Evolutionary conservation across 768 basidiomycete species (phyloP).

Genomic region (Boletus edulis): DNA sequence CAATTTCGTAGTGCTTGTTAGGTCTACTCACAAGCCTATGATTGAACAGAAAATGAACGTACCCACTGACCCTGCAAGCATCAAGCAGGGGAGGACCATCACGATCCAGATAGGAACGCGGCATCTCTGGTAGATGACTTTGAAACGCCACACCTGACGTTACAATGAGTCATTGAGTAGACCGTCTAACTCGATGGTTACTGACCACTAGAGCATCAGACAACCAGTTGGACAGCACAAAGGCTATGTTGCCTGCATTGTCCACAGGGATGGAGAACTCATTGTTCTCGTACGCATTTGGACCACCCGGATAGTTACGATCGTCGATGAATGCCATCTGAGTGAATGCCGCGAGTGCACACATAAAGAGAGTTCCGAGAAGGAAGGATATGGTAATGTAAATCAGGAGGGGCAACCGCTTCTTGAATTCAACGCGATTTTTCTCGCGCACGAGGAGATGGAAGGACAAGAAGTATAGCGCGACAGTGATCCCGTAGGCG

Average conservation of each 20-base stretch:
- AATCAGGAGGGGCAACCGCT: constrained; percentile 1
- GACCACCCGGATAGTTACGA: constrained; percentile 33
- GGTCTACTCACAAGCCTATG: neutral
- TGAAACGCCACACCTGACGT: constrained; percentile 16
- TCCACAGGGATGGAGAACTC: constrained; percentile 23
- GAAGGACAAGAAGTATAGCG: constrained; percentile 7
- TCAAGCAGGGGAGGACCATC: constrained; percentile 8
- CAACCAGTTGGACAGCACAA: constrained; percentile 14
- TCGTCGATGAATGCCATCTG: constrained; percentile 32
- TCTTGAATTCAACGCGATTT: constrained; percentile 1
- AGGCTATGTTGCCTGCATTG: constrained; percentile 6
- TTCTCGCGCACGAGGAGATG: constrained; percentile 3
- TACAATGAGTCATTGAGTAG: neutral
- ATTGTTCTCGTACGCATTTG: constrained; percentile 20
- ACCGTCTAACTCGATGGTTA: neutral
- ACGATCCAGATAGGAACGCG: constrained; percentile 5
- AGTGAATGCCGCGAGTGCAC: constrained; percentile 16
- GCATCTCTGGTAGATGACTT: constrained; percentile 14
- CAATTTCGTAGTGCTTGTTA: neutral
- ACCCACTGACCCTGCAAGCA: constrained; percentile 9
- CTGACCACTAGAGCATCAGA: constrained; percentile 20
- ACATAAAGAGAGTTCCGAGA: constrained; percentile 17
- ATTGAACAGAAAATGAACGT: neutral
- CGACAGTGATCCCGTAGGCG: constrained; percentile 9
- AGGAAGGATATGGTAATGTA: constrained; percentile 5